These are phyloP conservation scores for Nitzschia inconspicua DNA, from an alignment of 108 stramenopile species.

Conservation along the genomic window DNA sequence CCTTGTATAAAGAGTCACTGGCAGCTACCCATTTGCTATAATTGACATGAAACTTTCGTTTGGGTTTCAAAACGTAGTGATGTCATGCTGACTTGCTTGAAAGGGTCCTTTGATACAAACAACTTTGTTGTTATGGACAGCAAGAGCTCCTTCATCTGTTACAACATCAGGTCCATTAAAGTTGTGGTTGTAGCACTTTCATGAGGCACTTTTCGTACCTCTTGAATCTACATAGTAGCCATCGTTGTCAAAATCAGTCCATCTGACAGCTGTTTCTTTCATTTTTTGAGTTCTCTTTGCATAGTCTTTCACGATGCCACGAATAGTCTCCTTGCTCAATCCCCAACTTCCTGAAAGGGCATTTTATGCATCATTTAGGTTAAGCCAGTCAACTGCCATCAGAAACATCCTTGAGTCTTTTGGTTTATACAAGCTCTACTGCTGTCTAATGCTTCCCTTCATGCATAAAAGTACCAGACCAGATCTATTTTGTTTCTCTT, in stretches of 20 bases:
- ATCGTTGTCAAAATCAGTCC: neutral
- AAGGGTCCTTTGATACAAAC: slow-evolving; percentile 28
- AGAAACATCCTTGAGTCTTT: neutral
- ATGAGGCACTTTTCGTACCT: neutral
- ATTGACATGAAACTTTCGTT: too few species aligned
- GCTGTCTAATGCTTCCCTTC: too few species aligned
- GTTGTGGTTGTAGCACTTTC: slow-evolving; percentile 27
- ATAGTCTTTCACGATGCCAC: neutral
- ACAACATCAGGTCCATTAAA: slow-evolving; percentile 14
- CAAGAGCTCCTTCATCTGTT: slow-evolving; percentile 16
- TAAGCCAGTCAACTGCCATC: neutral
- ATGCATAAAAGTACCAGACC: too few species aligned
- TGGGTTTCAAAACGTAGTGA: slow-evolving; percentile 19
- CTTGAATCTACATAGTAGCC: neutral
- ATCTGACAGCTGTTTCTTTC: neutral
- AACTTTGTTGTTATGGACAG: slow-evolving; percentile 9
- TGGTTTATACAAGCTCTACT: too few species aligned
- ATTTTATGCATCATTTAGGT: neutral
- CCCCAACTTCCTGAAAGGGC: neutral
- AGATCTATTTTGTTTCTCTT: too few species aligned
- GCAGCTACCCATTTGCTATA: too few species aligned
- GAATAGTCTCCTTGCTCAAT: neutral
- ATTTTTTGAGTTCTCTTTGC: neutral
- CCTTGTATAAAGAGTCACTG: too few species aligned
- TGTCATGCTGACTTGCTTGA: slow-evolving; percentile 16